Evolutionary conservation across 441 rosid genomes (phyloP).

Genomic region (Melianthus villosus): DNA sequence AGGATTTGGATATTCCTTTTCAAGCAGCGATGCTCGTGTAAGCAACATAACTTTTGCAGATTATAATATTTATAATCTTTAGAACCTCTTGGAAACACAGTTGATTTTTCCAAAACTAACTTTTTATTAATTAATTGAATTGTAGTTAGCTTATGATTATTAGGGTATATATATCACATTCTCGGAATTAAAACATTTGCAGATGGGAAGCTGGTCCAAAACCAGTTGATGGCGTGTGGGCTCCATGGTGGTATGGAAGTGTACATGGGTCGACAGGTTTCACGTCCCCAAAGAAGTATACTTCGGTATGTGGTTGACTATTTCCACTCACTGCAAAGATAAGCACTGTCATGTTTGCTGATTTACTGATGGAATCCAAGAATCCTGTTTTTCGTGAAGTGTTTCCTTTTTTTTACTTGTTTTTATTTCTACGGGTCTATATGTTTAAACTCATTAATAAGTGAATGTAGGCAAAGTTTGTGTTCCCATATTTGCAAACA

Average conservation of each 20-base stretch:
- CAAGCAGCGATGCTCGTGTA: conserved; percentile 65
- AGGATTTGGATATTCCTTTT: conserved; percentile 66
- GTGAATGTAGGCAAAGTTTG: too few relatives aligned
- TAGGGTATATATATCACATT: conserved; percentile 2
- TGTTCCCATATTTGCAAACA: too few relatives aligned
- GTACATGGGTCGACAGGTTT: conserved; percentile 50
- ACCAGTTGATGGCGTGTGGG: conserved; percentile 65
- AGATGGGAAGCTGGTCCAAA: conserved; percentile 88
- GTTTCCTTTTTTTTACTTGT: too few relatives aligned
- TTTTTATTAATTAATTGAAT: too few relatives aligned
- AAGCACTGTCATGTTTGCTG: too few relatives aligned
- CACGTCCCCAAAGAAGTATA: conserved; percentile 27
- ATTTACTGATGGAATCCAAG: too few relatives aligned
- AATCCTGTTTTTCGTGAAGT: background rate
- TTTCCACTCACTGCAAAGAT: too few relatives aligned
- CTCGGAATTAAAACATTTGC: conserved; percentile 8
- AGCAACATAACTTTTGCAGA: conserved; percentile 3
- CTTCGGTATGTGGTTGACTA: conserved; percentile 30
- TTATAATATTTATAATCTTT: too few relatives aligned
- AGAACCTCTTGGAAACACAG: background rate
- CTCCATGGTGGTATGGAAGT: conserved; percentile 70
- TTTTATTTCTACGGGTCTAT: too few relatives aligned
- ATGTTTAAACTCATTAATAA: too few relatives aligned
- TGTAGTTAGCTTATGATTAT: background rate
- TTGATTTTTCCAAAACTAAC: background rate